Evolutionary conservation across 805 yeast genomes (phyloP).

Genomic region (Lipomyces kockii): DNA sequence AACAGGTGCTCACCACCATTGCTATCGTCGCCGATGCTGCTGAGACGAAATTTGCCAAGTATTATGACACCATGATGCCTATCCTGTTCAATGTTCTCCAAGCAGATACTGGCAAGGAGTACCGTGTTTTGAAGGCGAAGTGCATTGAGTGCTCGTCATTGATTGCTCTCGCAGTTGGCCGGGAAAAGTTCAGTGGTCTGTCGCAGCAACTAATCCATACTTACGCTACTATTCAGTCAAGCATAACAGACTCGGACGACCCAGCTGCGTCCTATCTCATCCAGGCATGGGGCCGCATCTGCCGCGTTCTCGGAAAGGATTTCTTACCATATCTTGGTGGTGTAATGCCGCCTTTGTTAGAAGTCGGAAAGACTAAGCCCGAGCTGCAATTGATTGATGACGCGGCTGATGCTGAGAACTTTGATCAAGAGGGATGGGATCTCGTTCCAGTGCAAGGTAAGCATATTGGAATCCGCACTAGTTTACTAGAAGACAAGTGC

Average conservation of each 20-base stretch:
- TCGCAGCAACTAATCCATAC: constrained; percentile 73
- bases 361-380: constrained; percentile 85
- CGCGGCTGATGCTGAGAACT: constrained; percentile 82
- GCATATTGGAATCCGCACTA: constrained; percentile 92
- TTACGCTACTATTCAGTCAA: constrained; percentile 71
- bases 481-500: constrained; percentile 91
- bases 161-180: constrained; percentile 93
- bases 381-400: constrained; percentile 86
- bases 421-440: constrained; percentile 89
- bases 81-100: constrained; percentile 72
- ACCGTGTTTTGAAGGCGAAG: constrained; percentile 82
- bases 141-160: constrained; percentile 95
- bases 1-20: constrained; percentile 94
- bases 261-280: constrained; percentile 85
- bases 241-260: constrained; percentile 66
- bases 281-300: constrained; percentile 95
- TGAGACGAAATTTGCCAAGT: constrained; percentile 81
- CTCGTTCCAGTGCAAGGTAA: constrained; percentile 89
- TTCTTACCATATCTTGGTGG: constrained; percentile 81
- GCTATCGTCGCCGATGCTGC: constrained; percentile 98
- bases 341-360: constrained; percentile 87
- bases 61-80: constrained; percentile 95
- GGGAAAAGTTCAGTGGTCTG: constrained; percentile 79
- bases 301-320: constrained; percentile 81
- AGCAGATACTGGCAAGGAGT: constrained; percentile 77